These are phyloP conservation scores for Niebla homalea DNA, from an alignment of 495 filamentous ascomycete species.

Conservation along the genomic window DNA sequence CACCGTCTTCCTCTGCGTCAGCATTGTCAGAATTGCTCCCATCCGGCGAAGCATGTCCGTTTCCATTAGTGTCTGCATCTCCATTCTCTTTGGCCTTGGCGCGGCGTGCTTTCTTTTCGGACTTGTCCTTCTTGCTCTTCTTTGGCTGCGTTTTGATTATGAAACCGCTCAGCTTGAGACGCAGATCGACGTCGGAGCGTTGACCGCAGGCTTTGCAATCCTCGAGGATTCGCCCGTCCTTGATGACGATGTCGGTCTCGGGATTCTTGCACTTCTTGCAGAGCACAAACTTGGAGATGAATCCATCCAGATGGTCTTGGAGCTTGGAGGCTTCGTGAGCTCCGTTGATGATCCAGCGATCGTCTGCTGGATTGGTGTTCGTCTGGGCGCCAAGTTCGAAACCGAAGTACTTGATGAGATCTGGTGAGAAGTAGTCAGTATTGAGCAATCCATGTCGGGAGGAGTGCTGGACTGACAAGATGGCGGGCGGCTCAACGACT, in stretches of 20 bases:
- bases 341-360: slow-evolving; percentile 99
- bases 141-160: slow-evolving; percentile 92
- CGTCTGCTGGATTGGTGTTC: slow-evolving; percentile 90
- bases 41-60: slow-evolving; percentile 49
- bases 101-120: slow-evolving; percentile 69
- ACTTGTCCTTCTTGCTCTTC: slow-evolving; percentile 91
- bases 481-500: slow-evolving; percentile 82
- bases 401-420: slow-evolving; percentile 99
- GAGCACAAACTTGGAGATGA: slow-evolving; percentile 95
- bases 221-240: slow-evolving; percentile 75
- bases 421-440: slow-evolving; percentile 17
- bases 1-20: slow-evolving; percentile 57
- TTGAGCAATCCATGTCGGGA: background rate
- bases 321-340: slow-evolving; percentile 92
- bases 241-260: slow-evolving; percentile 89
- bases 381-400: slow-evolving; percentile 98
- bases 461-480: slow-evolving; percentile 37
- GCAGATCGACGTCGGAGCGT: slow-evolving; percentile 76
- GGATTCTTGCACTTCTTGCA: slow-evolving; percentile 99
- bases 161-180: slow-evolving; percentile 92
- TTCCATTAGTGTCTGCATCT: slow-evolving; percentile 42
- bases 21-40: slow-evolving; percentile 69
- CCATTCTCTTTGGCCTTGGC: slow-evolving; percentile 72
- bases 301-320: slow-evolving; percentile 94
- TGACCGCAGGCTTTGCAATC: slow-evolving; percentile 99